Conservation (phyloP, 208 protist species). For the Porcisia hertigi region DNA sequence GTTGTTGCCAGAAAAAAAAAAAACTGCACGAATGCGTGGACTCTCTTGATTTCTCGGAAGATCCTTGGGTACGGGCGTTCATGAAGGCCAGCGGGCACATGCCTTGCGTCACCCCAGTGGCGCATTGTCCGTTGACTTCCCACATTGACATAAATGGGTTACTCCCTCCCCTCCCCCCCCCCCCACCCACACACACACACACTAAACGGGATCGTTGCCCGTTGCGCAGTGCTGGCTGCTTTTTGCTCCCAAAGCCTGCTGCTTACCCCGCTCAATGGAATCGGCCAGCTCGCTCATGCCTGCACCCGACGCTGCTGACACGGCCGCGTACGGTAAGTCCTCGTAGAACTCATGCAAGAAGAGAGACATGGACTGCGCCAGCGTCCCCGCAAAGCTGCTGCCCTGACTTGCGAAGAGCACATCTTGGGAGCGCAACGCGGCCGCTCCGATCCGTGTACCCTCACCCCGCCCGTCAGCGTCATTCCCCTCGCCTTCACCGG, state of each 20-base stretch:
- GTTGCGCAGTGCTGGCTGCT: not conserved
- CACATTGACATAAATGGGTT: too few species aligned
- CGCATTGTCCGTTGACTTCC: too few species aligned
- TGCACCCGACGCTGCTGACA: conserved; percentile 93
- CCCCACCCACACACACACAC: not conserved
- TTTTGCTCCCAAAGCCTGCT: conserved; percentile 73
- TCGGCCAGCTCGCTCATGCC: conserved; percentile 92
- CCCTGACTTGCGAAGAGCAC: conserved; percentile 12
- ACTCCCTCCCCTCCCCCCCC: not conserved
- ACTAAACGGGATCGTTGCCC: not conserved
- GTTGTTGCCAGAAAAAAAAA: too few species aligned
- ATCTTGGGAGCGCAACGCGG: conserved; percentile 14
- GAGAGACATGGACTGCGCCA: conserved; percentile 94
- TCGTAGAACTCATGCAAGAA: conserved; percentile 99
- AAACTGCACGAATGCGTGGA: too few species aligned
- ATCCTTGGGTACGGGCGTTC: too few species aligned
- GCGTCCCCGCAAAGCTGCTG: conserved; percentile 82
- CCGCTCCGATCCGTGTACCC: conserved; percentile 16
- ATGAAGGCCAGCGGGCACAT: too few species aligned
- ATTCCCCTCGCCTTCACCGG: not conserved
- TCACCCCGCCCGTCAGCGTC: conserved; percentile 18
- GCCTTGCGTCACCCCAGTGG: too few species aligned
- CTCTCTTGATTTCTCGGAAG: too few species aligned
- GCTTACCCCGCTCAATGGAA: conserved; percentile 63
- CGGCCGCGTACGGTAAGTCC: conserved; percentile 81